phyloP scores from a whole-genome alignment of 805 yeast genomes.

The Danielia oregonensis region DNA sequence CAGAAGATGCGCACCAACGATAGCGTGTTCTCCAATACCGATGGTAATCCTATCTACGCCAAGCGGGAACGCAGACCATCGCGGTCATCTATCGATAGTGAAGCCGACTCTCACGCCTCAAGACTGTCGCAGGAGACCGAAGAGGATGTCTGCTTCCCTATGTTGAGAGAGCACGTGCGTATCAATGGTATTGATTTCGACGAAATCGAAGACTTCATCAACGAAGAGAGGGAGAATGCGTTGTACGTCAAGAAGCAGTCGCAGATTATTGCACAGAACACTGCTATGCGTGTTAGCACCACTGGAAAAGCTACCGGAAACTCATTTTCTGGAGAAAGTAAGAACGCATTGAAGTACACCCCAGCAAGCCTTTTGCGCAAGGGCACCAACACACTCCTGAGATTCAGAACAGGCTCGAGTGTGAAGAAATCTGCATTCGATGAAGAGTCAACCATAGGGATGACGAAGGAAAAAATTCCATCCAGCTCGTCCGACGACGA shows the following conservation, averaged over 20 bases:
- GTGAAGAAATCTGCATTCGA: background rate
- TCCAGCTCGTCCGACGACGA: constrained; percentile 25
- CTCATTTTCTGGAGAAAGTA: constrained; percentile 35
- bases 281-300: constrained; percentile 14
- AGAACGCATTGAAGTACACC: constrained; percentile 61
- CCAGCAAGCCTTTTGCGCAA: constrained; percentile 40
- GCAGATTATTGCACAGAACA: constrained; percentile 21
- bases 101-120: constrained; percentile 68
- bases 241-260: constrained; percentile 21
- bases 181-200: constrained; percentile 84
- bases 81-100: constrained; percentile 49
- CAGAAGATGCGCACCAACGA: constrained; percentile 19
- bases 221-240: constrained; percentile 52
- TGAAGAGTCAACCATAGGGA: background rate
- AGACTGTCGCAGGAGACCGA: constrained; percentile 87
- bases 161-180: constrained; percentile 59
- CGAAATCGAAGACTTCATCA: constrained; percentile 80
- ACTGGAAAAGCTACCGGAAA: constrained; percentile 21
- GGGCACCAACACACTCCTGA: constrained; percentile 4
- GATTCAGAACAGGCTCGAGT: background rate
- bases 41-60: constrained; percentile 12
- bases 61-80: constrained; percentile 34
- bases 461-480: constrained; percentile 4
- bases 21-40: constrained; percentile 10
- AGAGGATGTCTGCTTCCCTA: constrained; percentile 96